These are phyloP conservation scores for Pseudoturritis turrita DNA, from an alignment of 345 rosid genomes.

Conservation along the genomic window DNA sequence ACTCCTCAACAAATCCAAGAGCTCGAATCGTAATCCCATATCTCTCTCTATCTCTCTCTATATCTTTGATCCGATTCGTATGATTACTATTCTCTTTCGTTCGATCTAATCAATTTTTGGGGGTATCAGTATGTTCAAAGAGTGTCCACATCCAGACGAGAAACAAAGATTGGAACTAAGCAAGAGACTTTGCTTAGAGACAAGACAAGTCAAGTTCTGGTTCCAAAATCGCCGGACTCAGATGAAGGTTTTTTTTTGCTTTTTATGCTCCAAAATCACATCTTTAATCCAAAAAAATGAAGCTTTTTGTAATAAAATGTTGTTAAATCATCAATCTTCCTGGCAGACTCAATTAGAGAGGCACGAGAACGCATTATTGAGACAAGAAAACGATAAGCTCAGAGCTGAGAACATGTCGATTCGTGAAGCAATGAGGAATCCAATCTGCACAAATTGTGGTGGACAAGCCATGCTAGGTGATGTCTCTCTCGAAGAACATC, in stretches of 20 bases:
- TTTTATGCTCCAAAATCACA: neutral
- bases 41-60: neutral
- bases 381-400: conserved; percentile 95
- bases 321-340: neutral
- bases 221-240: conserved; percentile 97
- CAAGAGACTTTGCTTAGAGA: conserved; percentile 70
- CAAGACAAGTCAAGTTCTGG: conserved; percentile 97
- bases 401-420: conserved; percentile 88
- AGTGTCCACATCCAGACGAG: conserved; percentile 97
- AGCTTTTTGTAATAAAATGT: neutral
- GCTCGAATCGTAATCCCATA: conserved; percentile 65
- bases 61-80: neutral
- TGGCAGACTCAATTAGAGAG: conserved; percentile 93
- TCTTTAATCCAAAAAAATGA: neutral
- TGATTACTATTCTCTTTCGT: neutral
- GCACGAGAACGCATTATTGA: conserved; percentile 80
- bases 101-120: neutral
- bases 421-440: conserved; percentile 91
- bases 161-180: conserved; percentile 84
- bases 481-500: conserved; percentile 82
- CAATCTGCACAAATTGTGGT: conserved; percentile 83
- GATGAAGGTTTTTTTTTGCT: conserved; percentile 55
- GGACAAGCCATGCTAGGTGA: conserved; percentile 87
- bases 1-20: conserved; percentile 99
- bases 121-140: conserved; percentile 60